phyloP scores from a whole-genome alignment of 139 green algal species.

The Zygnema circumcarinatum region DNA sequence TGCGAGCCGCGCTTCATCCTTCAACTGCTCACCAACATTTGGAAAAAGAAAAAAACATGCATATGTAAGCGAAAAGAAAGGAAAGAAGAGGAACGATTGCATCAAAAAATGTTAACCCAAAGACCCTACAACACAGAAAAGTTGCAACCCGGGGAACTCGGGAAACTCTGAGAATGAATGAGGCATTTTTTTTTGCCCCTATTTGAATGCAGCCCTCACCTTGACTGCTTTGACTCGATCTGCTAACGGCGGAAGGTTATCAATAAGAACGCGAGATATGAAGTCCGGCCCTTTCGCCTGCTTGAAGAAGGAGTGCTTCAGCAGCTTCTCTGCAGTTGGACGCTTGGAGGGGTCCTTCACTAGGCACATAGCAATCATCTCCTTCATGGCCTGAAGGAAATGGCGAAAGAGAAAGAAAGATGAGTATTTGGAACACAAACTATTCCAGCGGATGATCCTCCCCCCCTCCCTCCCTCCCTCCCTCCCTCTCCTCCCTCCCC shows the following conservation, averaged over 20 bases:
- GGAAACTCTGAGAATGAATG: too few species aligned
- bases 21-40: slow-evolving; percentile 38
- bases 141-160: too few species aligned
- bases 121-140: too few species aligned
- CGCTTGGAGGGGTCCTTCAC: slow-evolving; percentile 91
- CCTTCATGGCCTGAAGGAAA: slow-evolving; percentile 74
- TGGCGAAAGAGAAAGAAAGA: neutral
- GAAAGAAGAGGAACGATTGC: too few species aligned
- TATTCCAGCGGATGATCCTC: too few species aligned
- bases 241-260: slow-evolving; percentile 78
- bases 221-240: slow-evolving; percentile 80
- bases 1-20: slow-evolving; percentile 40
- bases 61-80: too few species aligned
- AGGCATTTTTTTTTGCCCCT: too few species aligned
- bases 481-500: too few species aligned
- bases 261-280: slow-evolving; percentile 82
- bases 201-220: too few species aligned
- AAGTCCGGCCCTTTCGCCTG: slow-evolving; percentile 73
- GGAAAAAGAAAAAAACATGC: too few species aligned
- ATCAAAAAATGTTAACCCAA: too few species aligned
- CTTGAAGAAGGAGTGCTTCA: slow-evolving; percentile 99
- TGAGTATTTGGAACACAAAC: neutral
- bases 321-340: slow-evolving; percentile 88
- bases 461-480: too few species aligned
- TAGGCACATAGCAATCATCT: slow-evolving; percentile 93